Evolutionary conservation across 2,329 filamentous ascomycete genomes (phyloP).

Genomic region (Talaromyces sp.): DNA sequence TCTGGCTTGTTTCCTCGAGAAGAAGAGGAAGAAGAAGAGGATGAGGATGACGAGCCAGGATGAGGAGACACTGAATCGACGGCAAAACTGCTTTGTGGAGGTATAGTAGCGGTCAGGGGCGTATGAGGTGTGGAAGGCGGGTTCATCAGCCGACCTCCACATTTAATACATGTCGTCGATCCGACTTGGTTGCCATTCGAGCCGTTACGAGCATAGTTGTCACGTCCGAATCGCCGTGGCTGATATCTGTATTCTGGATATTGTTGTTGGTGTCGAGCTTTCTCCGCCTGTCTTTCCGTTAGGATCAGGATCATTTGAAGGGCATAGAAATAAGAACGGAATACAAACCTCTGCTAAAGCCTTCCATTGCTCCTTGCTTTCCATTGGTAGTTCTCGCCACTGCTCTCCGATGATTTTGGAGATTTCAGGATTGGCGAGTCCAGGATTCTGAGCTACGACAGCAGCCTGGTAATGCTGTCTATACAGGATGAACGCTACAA

Average conservation of each 20-base stretch:
- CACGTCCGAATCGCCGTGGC: conserved; percentile 64
- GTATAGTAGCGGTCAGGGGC: conserved; percentile 35
- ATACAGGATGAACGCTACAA: conserved; percentile 89
- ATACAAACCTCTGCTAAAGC: conserved; percentile 66
- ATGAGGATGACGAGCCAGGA: conserved; percentile 19
- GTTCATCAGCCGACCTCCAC: conserved; percentile 47
- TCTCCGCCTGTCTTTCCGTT: conserved; percentile 62
- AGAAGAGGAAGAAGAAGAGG: background rate
- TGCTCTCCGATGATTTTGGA: conserved; percentile 94
- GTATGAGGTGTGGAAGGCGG: conserved; percentile 39
- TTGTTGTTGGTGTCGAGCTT: conserved; percentile 77
- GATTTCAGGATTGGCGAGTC: conserved; percentile 88
- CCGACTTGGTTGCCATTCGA: conserved; percentile 34
- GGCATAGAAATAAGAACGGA: no score
- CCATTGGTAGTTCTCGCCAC: conserved; percentile 73
- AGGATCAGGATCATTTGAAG: background rate
- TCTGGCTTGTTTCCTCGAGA: conserved; percentile 14
- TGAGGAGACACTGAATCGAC: conserved; percentile 24
- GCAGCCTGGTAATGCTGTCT: conserved; percentile 84
- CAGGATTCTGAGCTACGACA: conserved; percentile 77
- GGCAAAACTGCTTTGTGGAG: conserved; percentile 30
- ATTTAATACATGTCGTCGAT: conserved; percentile 37
- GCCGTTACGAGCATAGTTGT: conserved; percentile 37
- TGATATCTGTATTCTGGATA: conserved; percentile 95
- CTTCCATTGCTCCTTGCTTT: conserved; percentile 82